Evolutionary conservation across 1,284 basidiomycete genomes (phyloP), one percentile per base, ranked within the genome.

Genomic region (Trametes sp.): DNA sequence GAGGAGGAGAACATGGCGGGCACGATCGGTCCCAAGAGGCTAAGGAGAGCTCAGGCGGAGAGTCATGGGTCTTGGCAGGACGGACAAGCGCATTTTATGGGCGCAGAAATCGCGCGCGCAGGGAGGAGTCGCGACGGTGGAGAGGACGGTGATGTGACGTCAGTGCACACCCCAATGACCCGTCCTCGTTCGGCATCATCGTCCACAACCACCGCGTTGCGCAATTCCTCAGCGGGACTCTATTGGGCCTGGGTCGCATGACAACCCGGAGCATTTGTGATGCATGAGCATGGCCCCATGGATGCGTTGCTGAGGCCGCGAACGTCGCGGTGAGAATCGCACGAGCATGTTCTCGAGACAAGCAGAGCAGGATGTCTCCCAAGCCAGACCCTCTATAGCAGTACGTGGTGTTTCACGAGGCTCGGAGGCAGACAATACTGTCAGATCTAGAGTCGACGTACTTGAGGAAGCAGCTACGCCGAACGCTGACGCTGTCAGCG

Each of bases 1-100:
- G 59, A 45, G 26, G n/a, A 28, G 19, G 42, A 36, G 2, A 51
- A 36, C 59, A 58, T 64, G 19, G 51, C 31, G 44, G 41, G 29
- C 8, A 31, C 31, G 49, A 23, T 14, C 33, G 41, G 31, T n/a
- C 16, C 53, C 61, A 31, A 52, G 53, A 10, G 57, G 28, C 16
- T 14, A 33, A 53, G 44, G 38, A 11, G 49, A 7, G 29, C 44
- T 16, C 13, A 38, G 10, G 26, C 9, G 35, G 28, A 46, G 44
- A 11, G 23, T n/a, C 11, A 24, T 41, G 45, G 45, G 26, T 33
- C 56, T 50, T 57, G 56, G 56, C 35, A 31, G 26, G 21, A 29
- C 35, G 42, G 19, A 8, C 26, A 36, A 5, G 33, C n/a, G 56
- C n/a, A 31, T 23, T 42, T 50, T 57, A 57, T 50, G 28, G 24